These are phyloP conservation scores for Porpolomopsis calyptriformis DNA, from an alignment of 768 basidiomycete species.

Conservation along the genomic window DNA sequence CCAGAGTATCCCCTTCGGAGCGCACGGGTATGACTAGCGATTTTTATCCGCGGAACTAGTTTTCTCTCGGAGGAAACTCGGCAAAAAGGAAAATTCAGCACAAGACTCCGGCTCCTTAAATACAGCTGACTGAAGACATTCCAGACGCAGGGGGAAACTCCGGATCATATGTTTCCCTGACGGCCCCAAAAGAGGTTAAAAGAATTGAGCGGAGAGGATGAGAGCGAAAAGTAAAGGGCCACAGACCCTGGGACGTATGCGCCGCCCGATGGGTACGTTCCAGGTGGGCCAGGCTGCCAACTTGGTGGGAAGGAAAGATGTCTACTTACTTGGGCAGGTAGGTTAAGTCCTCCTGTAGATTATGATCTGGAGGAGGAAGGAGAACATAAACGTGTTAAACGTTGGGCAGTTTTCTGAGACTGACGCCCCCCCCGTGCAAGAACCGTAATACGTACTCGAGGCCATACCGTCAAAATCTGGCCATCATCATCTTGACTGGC, in stretches of 20 bases:
- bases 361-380: too few species aligned
- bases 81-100: slow-evolving; percentile 35
- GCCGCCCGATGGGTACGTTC: too few species aligned
- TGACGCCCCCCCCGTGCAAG: slow-evolving; percentile 76
- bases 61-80: slow-evolving; percentile 28
- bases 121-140: slow-evolving; percentile 56
- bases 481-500: background rate
- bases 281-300: too few species aligned
- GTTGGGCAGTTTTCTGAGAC: too few species aligned
- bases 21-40: slow-evolving; percentile 74
- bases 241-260: slow-evolving; percentile 78
- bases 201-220: too few species aligned
- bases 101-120: slow-evolving; percentile 50
- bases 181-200: too few species aligned
- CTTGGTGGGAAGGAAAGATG: too few species aligned
- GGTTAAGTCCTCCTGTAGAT: too few species aligned
- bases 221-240: slow-evolving; percentile 58
- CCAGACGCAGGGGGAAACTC: slow-evolving; percentile 58
- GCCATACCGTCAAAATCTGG: too few species aligned
- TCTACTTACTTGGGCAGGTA: too few species aligned
- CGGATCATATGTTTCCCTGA: too few species aligned
- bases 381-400: too few species aligned
- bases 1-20: slow-evolving; percentile 58
- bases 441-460: slow-evolving; percentile 48
- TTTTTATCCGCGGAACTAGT: slow-evolving; percentile 24